A percentile compares a stretch with the other conserved stretches of the same genome.
Evolutionary conservation across 495 filamentous ascomycete species (phyloP).

Genomic region (Penicillium atrosanguineum): DNA sequence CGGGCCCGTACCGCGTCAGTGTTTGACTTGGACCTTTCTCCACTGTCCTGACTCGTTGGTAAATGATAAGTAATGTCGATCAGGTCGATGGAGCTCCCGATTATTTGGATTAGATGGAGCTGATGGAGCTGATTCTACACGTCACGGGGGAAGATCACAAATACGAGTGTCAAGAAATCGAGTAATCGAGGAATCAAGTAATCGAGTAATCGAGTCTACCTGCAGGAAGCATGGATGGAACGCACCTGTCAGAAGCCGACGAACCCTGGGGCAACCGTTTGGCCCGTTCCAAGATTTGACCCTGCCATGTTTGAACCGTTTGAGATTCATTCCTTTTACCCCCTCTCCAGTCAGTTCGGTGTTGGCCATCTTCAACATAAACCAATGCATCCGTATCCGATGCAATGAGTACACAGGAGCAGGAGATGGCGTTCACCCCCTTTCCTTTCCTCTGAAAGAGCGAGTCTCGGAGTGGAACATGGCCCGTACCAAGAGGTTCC

Average conservation of each 20-base stretch:
- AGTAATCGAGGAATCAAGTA: too few relatives aligned
- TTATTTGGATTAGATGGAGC: neutral
- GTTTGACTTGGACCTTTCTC: neutral
- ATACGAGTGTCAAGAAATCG: neutral
- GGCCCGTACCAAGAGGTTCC: conserved; percentile 23
- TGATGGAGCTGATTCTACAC: conserved; percentile 1
- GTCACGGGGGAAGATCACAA: conserved; percentile 7
- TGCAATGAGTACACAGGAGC: neutral
- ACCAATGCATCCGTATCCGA: neutral
- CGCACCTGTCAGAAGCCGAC: conserved; percentile 23
- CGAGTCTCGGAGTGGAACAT: neutral
- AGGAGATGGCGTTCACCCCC: neutral
- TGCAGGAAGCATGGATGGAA: conserved; percentile 11
- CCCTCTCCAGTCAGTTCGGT: neutral
- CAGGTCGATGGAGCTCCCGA: neutral
- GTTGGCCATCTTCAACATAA: neutral
- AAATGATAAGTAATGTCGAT: conserved; percentile 9
- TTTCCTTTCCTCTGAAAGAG: neutral
- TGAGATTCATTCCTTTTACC: neutral
- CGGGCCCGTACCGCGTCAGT: neutral
- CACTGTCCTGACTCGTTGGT: conserved; percentile 18
- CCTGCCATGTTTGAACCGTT: neutral
- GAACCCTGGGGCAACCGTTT: conserved; percentile 34
- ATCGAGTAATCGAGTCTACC: conserved; percentile 10
- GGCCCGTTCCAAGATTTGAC: conserved; percentile 18